phyloP scores from a whole-genome alignment of 2,329 filamentous ascomycete genomes.

The Colletotrichum truncatum region DNA sequence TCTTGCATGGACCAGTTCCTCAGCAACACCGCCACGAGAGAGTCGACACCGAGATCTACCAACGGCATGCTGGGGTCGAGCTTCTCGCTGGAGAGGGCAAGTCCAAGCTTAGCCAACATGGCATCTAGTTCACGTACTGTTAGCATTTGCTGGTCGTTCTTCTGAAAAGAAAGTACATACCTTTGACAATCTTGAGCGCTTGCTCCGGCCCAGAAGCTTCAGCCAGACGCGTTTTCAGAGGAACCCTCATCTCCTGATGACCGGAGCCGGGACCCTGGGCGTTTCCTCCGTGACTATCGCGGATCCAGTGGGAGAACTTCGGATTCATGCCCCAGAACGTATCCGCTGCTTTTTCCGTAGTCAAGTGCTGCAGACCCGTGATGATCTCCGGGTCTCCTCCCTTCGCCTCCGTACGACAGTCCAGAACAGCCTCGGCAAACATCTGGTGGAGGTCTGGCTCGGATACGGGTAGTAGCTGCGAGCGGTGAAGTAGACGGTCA shows the following conservation, averaged over 20 bases:
- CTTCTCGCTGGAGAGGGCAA: background rate
- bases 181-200: background rate
- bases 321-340: no score
- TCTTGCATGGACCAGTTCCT: conserved; percentile 57
- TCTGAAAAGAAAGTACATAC: background rate
- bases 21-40: conserved; percentile 41
- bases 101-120: background rate
- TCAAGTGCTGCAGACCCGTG: no score
- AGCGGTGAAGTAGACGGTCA: background rate
- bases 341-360: no score
- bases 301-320: no score
- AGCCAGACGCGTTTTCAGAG: background rate
- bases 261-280: no score
- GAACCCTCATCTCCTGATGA: background rate
- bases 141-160: background rate
- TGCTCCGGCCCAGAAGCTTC: background rate
- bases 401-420: no score
- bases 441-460: no score
- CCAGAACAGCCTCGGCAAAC: no score
- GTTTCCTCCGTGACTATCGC: no score
- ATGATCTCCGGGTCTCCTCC: no score
- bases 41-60: conserved; percentile 35
- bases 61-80: background rate
- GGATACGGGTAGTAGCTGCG: no score
- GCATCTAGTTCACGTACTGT: background rate